These are phyloP conservation scores for Sporothrix humicola DNA, from an alignment of 2,329 filamentous ascomycete species.

Conservation along the genomic window DNA sequence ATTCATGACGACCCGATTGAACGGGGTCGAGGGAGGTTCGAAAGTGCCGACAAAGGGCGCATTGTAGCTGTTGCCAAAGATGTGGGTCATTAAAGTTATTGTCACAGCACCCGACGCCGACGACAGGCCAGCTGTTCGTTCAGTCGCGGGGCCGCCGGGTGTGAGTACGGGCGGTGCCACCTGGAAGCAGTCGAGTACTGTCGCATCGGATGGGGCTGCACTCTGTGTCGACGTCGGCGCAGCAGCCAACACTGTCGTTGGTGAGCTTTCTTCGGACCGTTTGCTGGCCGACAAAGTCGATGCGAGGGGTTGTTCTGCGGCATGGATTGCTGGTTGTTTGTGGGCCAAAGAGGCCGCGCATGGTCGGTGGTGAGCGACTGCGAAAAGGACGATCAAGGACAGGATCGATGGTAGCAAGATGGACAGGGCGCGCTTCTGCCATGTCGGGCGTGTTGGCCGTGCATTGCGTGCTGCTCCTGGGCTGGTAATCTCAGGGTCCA, in stretches of 20 bases:
- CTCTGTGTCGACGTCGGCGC: slow-evolving; percentile 37
- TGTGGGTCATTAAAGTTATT: slow-evolving; percentile 69
- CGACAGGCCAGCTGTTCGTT: slow-evolving; percentile 33
- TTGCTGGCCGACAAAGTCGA: neutral
- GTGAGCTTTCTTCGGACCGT: slow-evolving; percentile 27
- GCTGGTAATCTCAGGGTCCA: neutral
- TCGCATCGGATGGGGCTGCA: slow-evolving; percentile 34
- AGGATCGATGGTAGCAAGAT: neutral
- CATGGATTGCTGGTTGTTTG: neutral
- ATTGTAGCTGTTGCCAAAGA: slow-evolving; percentile 76
- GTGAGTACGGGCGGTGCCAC: slow-evolving; percentile 69
- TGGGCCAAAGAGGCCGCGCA: neutral
- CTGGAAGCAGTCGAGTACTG: slow-evolving; percentile 67
- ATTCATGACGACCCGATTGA: slow-evolving; percentile 77
- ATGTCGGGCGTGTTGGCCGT: neutral
- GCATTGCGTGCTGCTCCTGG: neutral
- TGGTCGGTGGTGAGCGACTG: neutral
- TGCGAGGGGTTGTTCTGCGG: neutral
- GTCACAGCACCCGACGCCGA: slow-evolving; percentile 49
- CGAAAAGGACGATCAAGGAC: neutral
- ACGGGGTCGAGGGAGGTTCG: slow-evolving; percentile 69
- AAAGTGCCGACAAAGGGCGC: slow-evolving; percentile 72
- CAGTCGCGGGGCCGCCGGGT: slow-evolving; percentile 49
- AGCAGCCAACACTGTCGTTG: slow-evolving; percentile 28
- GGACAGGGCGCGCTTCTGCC: neutral